phyloP scores from a whole-genome alignment of 1,284 basidiomycete genomes.

The Athelia sp. region DNA sequence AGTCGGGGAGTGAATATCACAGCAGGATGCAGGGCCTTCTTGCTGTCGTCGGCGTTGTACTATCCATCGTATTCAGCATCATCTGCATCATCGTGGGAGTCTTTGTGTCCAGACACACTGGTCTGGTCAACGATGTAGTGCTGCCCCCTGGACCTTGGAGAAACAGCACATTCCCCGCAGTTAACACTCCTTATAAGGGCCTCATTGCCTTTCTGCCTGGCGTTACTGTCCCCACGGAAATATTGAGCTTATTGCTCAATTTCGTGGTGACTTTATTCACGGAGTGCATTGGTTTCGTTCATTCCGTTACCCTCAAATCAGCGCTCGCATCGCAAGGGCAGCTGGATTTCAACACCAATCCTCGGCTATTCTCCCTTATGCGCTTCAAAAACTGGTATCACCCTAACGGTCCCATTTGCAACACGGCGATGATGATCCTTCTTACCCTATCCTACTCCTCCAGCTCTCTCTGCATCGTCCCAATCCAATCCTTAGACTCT shows the following conservation, averaged over 20 bases:
- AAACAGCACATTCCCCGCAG: too few species aligned
- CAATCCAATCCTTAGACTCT: constrained; percentile 11
- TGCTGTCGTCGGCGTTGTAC: too few species aligned
- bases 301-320: constrained; percentile 21
- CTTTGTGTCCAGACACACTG: too few species aligned
- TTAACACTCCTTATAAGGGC: too few species aligned
- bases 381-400: constrained; percentile 7
- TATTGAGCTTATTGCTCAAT: constrained; percentile 9
- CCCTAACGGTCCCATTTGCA: constrained; percentile 19
- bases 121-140: too few species aligned
- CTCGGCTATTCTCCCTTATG: constrained; percentile 20
- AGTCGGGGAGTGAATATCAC: too few species aligned
- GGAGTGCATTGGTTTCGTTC: constrained; percentile 23
- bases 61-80: too few species aligned
- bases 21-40: too few species aligned
- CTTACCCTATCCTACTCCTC: constrained; percentile 23
- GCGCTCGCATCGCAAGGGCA: constrained; percentile 18
- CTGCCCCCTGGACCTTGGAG: too few species aligned
- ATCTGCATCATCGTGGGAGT: too few species aligned
- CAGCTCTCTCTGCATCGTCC: constrained; percentile 16
- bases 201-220: too few species aligned
- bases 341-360: constrained; percentile 25
- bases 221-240: background rate
- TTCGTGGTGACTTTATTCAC: constrained; percentile 22
- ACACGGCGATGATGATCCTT: constrained; percentile 19